phyloP scores from a whole-genome alignment of 2,329 filamentous ascomycete genomes.

The Colletotrichum agaves region DNA sequence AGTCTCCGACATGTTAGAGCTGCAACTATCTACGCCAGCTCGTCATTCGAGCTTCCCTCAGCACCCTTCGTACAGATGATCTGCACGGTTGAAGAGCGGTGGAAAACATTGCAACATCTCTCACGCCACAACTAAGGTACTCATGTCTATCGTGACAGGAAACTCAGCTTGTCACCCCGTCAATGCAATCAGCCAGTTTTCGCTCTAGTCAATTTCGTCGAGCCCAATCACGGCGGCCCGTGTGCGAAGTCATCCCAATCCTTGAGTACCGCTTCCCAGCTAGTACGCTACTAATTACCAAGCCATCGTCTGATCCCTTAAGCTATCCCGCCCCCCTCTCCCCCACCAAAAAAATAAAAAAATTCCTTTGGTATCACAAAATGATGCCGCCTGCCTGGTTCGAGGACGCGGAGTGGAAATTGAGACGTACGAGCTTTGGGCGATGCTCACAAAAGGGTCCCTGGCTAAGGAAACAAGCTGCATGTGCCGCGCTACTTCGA shows the following conservation, averaged over 20 bases:
- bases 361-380: not conserved
- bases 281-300: conserved; percentile 9
- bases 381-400: conserved; percentile 2
- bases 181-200: not conserved
- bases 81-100: conserved; percentile 33
- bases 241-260: conserved; percentile 13
- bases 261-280: conserved; percentile 9
- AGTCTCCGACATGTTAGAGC: conserved; percentile 24
- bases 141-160: conserved; percentile 13
- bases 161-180: conserved; percentile 1
- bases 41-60: conserved; percentile 28
- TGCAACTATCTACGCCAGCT: conserved; percentile 31
- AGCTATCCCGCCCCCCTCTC: too few relatives aligned
- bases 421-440: too few relatives aligned
- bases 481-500: conserved; percentile 9
- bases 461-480: not conserved
- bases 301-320: conserved; percentile 1
- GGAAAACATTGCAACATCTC: conserved; percentile 20
- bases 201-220: conserved; percentile 4
- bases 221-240: conserved; percentile 15
- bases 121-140: conserved; percentile 23
- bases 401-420: too few relatives aligned
- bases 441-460: not conserved
- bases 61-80: conserved; percentile 17
- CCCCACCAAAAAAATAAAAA: too few relatives aligned